These are phyloP conservation scores for Apodospora peruviana DNA, from an alignment of 495 filamentous ascomycete species.

Conservation along the genomic window DNA sequence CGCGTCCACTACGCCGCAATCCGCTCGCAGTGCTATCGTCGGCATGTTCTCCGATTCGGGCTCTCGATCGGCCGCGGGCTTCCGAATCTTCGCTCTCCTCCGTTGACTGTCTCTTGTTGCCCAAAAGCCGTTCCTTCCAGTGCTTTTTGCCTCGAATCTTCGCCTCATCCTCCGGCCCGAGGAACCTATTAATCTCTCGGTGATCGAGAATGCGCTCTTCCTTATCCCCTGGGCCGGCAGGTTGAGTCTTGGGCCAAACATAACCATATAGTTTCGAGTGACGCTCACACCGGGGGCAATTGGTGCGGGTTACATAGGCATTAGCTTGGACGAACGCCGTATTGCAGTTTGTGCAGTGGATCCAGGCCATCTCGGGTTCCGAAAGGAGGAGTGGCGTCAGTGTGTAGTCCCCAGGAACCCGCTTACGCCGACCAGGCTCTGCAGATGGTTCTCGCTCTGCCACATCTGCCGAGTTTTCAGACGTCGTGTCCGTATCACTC, in stretches of 20 bases:
- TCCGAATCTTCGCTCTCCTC: neutral
- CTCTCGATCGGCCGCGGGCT: constrained; percentile 1
- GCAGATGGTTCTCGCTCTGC: neutral
- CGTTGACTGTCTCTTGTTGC: neutral
- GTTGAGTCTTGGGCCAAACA: constrained; percentile 91
- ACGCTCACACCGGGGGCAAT: constrained; percentile 88
- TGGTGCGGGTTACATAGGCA: constrained; percentile 74
- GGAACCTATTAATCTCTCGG: constrained; percentile 63
- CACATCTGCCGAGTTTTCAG: neutral
- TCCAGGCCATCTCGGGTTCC: constrained; percentile 72
- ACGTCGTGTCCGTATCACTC: neutral
- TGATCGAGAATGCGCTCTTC: constrained; percentile 75
- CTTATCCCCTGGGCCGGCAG: constrained; percentile 61
- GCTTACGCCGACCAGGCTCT: constrained; percentile 25
- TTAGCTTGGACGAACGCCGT: constrained; percentile 78
- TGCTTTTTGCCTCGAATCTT: constrained; percentile 41
- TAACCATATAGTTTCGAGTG: constrained; percentile 95
- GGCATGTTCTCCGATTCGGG: neutral
- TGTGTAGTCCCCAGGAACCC: constrained; percentile 70
- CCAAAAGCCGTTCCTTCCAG: constrained; percentile 13
- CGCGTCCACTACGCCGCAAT: constrained; percentile 25
- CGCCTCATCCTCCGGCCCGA: constrained; percentile 60
- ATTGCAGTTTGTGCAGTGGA: constrained; percentile 78
- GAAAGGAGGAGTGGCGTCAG: constrained; percentile 67
- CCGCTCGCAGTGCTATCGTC: constrained; percentile 4